A percentile compares a stretch with the other conserved stretches of the same genome.
Conservation (phyloP, 177 flowering plant genomes). For the Vitis hybrid region DNA sequence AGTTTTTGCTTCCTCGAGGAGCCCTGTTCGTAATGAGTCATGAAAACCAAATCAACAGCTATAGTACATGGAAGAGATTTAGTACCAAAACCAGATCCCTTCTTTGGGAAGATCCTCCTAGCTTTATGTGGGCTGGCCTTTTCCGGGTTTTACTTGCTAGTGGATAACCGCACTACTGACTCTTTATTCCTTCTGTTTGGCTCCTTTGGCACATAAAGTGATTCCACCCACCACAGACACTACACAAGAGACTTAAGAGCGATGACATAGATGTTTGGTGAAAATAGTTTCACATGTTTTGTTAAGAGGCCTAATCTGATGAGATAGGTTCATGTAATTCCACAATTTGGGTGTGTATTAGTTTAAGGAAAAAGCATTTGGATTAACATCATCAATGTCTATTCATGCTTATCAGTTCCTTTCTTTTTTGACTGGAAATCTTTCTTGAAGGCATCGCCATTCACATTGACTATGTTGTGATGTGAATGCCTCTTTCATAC, state of each 20-base stretch:
- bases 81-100: not conserved
- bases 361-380: not conserved
- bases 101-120: constrained; percentile 28
- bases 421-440: constrained; percentile 14
- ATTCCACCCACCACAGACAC: constrained; percentile 30
- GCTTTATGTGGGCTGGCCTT: constrained; percentile 37
- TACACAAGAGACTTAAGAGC: not conserved
- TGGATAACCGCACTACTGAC: constrained; percentile 26
- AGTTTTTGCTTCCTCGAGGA: constrained; percentile 1
- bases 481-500: not conserved
- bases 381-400: not conserved
- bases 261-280: constrained; percentile 12
- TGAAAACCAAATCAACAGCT: not conserved
- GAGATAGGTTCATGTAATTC: constrained; percentile 12
- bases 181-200: constrained; percentile 38
- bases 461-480: constrained; percentile 9
- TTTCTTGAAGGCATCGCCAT: constrained; percentile 7
- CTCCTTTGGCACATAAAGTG: constrained; percentile 33
- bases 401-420: constrained; percentile 3
- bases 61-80: constrained; percentile 2
- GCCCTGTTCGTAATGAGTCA: not conserved
- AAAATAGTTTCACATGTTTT: constrained; percentile 10
- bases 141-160: constrained; percentile 14
- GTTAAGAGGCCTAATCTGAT: constrained; percentile 1
- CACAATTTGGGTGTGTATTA: constrained; percentile 9